Evolutionary conservation across 139 green algal species (phyloP), one percentile per base, ranked within the genome.

Genomic region (Chlorella sp.): DNA sequence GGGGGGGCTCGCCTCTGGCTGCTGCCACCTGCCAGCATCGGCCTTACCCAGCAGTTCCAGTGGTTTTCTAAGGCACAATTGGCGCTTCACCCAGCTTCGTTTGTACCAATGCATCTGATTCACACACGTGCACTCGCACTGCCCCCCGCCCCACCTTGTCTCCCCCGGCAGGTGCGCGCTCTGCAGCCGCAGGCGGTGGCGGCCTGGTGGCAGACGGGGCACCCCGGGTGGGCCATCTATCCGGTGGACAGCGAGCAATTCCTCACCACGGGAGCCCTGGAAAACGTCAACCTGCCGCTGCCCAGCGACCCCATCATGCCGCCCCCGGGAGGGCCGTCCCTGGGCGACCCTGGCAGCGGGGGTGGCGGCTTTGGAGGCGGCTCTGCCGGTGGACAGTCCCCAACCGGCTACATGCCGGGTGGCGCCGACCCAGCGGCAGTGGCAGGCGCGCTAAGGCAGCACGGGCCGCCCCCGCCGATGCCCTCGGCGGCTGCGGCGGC

Each of bases 151-250:
- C 48, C 9, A 30, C 34, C 40, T 39, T 14, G 12, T 5, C 1
- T 12, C 37, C 0, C 68, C 21, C 36, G 57, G 81, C 88, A 94
- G 91, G 92, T 94, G 90, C 91, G 94, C 15, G 89, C 94, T 87
- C 93, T 98, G 93, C 93, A 96, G 91, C 94, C 93, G 28, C 91
- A 95, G 86, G 94, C 94, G 26, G 92, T 95, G 61, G 88, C 92
- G 19, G 89, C 91, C 40, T 98, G 97, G 97, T 98, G 96, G 96
- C 89, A 94, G 83, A 79, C 86, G 0, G 95, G 95, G 15, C 97
- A 98, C 90, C 92, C 96, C 2, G 96, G 96, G 28, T 98, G 96
- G 96, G 95, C 95, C 78, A 95, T 98, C 71, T 97, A 97, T 91
- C 94, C 95, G 1, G 92, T 96, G 16, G 96, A 98, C 83, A 94